phyloP scores from a whole-genome alignment of 2,329 filamentous ascomycete genomes.

The Fusarium temperatum region DNA sequence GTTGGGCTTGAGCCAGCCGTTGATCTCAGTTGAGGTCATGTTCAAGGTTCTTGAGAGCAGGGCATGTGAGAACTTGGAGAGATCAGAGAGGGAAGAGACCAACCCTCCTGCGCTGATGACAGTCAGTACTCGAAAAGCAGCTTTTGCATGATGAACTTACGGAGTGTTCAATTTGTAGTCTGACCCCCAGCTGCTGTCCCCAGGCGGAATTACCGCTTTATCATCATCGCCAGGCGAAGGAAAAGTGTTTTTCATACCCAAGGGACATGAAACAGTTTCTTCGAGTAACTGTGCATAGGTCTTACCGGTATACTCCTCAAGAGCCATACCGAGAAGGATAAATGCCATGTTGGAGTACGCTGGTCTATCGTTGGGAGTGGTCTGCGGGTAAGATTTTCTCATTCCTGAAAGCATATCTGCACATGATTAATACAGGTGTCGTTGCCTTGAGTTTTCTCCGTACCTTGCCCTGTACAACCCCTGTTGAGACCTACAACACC shows the following conservation, averaged over 20 bases:
- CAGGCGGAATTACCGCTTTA: constrained; percentile 47
- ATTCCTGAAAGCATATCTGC: constrained; percentile 48
- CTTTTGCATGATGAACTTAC: constrained; percentile 29
- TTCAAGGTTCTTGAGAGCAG: constrained; percentile 43
- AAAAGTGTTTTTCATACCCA: constrained; percentile 31
- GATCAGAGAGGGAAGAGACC: constrained; percentile 47
- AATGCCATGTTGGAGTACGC: constrained; percentile 55
- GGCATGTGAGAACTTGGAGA: constrained; percentile 42
- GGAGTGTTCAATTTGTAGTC: constrained; percentile 47
- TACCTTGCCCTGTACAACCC: constrained; percentile 47
- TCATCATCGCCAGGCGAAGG: constrained; percentile 44
- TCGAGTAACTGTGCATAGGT: constrained; percentile 42
- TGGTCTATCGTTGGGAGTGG: constrained; percentile 45
- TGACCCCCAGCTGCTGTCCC: constrained; percentile 46
- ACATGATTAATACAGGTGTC: not conserved
- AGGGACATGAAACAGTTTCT: constrained; percentile 23
- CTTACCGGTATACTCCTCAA: constrained; percentile 45
- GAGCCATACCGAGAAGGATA: constrained; percentile 47
- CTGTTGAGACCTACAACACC: constrained; percentile 49
- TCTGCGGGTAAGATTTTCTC: constrained; percentile 42
- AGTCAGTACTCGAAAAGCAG: not conserved
- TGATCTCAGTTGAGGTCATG: constrained; percentile 36
- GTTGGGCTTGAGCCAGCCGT: constrained; percentile 49
- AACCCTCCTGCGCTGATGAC: constrained; percentile 45
- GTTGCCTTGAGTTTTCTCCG: not conserved